Conservation (phyloP, 2,329 filamentous ascomycete genomes). For the Scopulariopsis brevicaulis region DNA sequence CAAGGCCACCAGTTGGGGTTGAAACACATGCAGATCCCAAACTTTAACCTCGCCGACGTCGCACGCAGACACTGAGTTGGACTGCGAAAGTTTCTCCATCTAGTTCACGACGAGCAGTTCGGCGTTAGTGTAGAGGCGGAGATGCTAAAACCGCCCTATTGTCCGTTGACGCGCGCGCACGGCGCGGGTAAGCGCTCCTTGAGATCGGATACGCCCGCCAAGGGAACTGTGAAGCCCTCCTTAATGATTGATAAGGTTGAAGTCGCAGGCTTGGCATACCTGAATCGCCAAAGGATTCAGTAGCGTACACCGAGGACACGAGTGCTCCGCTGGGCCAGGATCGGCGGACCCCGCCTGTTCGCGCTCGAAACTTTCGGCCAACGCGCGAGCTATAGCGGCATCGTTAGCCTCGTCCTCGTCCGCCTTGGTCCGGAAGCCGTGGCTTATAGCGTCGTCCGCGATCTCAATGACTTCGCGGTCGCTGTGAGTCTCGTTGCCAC, state of each 20-base stretch:
- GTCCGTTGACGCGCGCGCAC: too few relatives aligned
- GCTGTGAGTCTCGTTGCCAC: slow-evolving; percentile 59
- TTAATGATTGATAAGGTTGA: background rate
- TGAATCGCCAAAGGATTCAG: background rate
- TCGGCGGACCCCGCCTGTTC: slow-evolving; percentile 35
- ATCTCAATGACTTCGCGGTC: slow-evolving; percentile 56
- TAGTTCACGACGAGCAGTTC: too few relatives aligned
- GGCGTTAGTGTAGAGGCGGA: too few relatives aligned
- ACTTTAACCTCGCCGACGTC: background rate
- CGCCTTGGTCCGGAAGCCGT: slow-evolving; percentile 71
- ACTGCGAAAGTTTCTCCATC: too few relatives aligned
- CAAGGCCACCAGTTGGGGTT: background rate
- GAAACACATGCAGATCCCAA: background rate
- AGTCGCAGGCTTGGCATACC: background rate
- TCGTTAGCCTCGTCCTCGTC: slow-evolving; percentile 88
- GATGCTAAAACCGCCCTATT: too few relatives aligned
- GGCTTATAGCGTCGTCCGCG: slow-evolving; percentile 49
- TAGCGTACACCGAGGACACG: background rate
- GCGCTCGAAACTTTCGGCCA: slow-evolving; percentile 79
- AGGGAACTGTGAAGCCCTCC: background rate
- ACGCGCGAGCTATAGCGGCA: slow-evolving; percentile 69
- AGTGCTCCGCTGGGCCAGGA: background rate
- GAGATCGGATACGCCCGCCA: background rate
- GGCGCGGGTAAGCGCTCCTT: background rate
- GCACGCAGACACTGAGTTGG: background rate